Evolutionary conservation across 2,329 filamentous ascomycete species (phyloP).

Genomic region (Canariomyces notabilis): DNA sequence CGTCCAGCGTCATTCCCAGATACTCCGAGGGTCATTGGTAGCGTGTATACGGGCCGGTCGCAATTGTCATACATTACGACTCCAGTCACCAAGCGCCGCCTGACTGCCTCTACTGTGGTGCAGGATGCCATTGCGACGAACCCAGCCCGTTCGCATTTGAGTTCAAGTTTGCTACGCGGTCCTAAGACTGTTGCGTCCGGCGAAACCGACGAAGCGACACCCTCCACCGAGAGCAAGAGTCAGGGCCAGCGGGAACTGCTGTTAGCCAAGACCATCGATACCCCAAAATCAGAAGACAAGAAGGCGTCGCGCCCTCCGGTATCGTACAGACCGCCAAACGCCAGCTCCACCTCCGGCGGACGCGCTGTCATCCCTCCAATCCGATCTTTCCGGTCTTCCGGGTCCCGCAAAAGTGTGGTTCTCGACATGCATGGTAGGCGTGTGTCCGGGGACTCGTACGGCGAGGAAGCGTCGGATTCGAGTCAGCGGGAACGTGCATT

Average conservation of each 20-base stretch:
- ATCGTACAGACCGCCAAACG: constrained; percentile 43
- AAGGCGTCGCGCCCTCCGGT: constrained; percentile 45
- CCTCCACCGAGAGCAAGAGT: constrained; percentile 31
- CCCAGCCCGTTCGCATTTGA: constrained; percentile 31
- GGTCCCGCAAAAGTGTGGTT: constrained; percentile 49
- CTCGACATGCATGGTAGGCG: constrained; percentile 48
- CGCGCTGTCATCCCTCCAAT: constrained; percentile 46
- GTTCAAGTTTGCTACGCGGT: constrained; percentile 28
- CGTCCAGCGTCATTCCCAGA: constrained; percentile 38
- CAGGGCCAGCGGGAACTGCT: constrained; percentile 45
- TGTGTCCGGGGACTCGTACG: constrained; percentile 40
- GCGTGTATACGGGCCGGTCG: constrained; percentile 23
- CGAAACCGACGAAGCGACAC: constrained; percentile 18
- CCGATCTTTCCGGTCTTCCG: constrained; percentile 52
- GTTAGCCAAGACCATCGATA: constrained; percentile 40
- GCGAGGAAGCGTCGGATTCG: constrained; percentile 37
- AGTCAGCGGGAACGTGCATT: constrained; percentile 46
- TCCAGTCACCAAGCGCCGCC: constrained; percentile 27
- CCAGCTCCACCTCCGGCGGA: constrained; percentile 23
- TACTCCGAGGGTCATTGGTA: constrained; percentile 24
- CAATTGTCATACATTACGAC: constrained; percentile 27
- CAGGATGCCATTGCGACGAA: constrained; percentile 2
- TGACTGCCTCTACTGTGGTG: constrained; percentile 15
- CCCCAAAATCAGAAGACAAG: constrained; percentile 45
- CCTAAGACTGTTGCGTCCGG: constrained; percentile 27